Conservation (phyloP, 805 yeast species). For the Zygoascus biomembranicola region DNA sequence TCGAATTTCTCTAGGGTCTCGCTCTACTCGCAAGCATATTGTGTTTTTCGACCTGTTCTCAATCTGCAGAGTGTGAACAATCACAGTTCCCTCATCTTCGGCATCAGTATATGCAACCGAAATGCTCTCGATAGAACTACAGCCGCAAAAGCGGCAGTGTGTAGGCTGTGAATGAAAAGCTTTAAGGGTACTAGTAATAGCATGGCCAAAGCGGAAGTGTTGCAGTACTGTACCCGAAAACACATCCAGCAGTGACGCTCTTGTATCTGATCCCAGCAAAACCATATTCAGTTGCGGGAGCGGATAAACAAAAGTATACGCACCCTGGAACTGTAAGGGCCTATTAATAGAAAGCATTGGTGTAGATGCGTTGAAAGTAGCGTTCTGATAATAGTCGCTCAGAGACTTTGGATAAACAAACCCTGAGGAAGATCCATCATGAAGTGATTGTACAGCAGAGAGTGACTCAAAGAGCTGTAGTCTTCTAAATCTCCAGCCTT, state of each 20-base stretch:
- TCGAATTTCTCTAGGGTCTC: constrained; percentile 87
- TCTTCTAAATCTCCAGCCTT: constrained; percentile 54
- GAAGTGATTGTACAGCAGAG: constrained; percentile 4
- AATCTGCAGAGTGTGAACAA: constrained; percentile 64
- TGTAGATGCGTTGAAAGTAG: neutral
- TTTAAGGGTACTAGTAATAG: constrained; percentile 49
- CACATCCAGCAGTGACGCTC: constrained; percentile 47
- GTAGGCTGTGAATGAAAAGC: constrained; percentile 81
- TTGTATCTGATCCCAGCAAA: constrained; percentile 13
- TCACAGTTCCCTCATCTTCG: constrained; percentile 43
- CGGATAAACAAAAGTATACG: constrained; percentile 9
- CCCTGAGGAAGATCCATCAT: neutral
- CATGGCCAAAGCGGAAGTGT: constrained; percentile 52
- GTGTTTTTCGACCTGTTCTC: constrained; percentile 69
- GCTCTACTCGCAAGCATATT: constrained; percentile 81
- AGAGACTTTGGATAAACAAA: neutral
- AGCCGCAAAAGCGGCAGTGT: constrained; percentile 87
- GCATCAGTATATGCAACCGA: constrained; percentile 63
- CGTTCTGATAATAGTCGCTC: neutral
- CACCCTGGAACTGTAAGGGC: constrained; percentile 1
- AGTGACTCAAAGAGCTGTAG: constrained; percentile 37
- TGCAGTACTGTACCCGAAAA: constrained; percentile 68
- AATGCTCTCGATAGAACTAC: constrained; percentile 67
- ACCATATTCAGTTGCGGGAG: constrained; percentile 22
- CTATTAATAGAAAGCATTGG: constrained; percentile 10